A percentile compares a stretch with the other conserved stretches of the same genome.
phyloP scores from a whole-genome alignment of 257 asterid species.

The Primulina tabacum region DNA sequence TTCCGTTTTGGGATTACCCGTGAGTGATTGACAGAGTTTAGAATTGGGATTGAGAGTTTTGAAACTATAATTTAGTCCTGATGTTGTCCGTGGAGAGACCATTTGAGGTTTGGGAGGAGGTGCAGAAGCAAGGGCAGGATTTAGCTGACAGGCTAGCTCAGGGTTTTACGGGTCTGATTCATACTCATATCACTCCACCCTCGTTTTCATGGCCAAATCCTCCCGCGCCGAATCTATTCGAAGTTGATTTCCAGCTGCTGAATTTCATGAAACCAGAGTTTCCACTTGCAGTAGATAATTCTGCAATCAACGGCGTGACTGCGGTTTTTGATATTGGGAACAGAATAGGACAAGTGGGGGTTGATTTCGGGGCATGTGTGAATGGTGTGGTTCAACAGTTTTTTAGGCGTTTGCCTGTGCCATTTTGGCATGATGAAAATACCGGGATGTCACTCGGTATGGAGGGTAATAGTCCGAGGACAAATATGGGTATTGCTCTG shows the following conservation, averaged over 20 bases:
- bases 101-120: constrained; percentile 99
- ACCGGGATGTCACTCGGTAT: constrained; percentile 37
- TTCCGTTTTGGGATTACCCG: not conserved
- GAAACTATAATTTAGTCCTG: constrained; percentile 4
- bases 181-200: constrained; percentile 74
- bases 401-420: constrained; percentile 64
- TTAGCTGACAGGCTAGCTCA: constrained; percentile 84
- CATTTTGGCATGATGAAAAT: constrained; percentile 66
- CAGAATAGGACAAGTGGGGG: constrained; percentile 88
- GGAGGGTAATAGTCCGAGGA: constrained; percentile 38
- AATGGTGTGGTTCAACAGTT: constrained; percentile 80
- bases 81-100: constrained; percentile 96
- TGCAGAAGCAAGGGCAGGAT: constrained; percentile 92
- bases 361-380: constrained; percentile 69
- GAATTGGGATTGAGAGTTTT: constrained; percentile 22
- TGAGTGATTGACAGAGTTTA: constrained; percentile 16
- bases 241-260: constrained; percentile 63
- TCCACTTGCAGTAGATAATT: constrained; percentile 56
- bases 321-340: constrained; percentile 91
- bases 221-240: constrained; percentile 61
- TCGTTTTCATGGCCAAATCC: constrained; percentile 78
- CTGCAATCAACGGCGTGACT: constrained; percentile 64
- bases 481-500: constrained; percentile 47
- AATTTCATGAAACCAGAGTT: constrained; percentile 59
- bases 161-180: constrained; percentile 82